These are phyloP conservation scores for Ophiostoma angusticollis DNA, from an alignment of 2,329 filamentous ascomycete genomes.

Conservation along the genomic window DNA sequence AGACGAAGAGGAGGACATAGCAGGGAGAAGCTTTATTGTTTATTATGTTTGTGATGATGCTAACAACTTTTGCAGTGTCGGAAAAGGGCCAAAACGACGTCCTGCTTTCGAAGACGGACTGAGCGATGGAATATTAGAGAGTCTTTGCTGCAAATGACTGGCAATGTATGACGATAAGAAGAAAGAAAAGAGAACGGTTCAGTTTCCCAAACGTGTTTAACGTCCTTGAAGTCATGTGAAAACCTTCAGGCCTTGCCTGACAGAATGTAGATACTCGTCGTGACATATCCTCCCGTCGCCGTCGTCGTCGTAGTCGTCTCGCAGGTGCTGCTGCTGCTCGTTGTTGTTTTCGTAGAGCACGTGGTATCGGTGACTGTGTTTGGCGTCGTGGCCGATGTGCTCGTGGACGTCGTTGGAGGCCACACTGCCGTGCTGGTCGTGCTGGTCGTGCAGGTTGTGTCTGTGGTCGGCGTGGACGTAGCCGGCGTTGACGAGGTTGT, in stretches of 20 bases:
- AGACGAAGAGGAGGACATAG: too few relatives aligned
- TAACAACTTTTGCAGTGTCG: background rate
- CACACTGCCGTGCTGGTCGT: background rate
- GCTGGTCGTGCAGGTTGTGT: background rate
- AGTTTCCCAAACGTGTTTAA: too few relatives aligned
- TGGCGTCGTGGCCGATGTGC: too few relatives aligned
- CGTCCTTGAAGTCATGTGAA: too few relatives aligned
- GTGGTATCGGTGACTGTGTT: too few relatives aligned
- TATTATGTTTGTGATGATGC: background rate
- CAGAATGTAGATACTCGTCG: background rate
- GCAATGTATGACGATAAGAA: too few relatives aligned
- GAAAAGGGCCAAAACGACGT: background rate
- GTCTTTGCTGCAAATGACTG: too few relatives aligned
- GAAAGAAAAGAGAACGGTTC: too few relatives aligned
- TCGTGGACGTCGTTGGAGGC: background rate
- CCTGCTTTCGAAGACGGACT: constrained; percentile 1
- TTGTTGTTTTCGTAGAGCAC: too few relatives aligned
- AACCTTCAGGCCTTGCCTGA: too few relatives aligned
- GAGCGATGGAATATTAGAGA: too few relatives aligned
- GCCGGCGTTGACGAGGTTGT: background rate
- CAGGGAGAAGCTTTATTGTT: too few relatives aligned
- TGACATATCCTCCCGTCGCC: background rate
- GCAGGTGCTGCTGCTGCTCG: background rate
- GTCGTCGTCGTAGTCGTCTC: background rate
- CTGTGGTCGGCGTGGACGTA: background rate